Conservation (phyloP, 352 stramenopile genomes). For the Globisporangium nodosum region DNA sequence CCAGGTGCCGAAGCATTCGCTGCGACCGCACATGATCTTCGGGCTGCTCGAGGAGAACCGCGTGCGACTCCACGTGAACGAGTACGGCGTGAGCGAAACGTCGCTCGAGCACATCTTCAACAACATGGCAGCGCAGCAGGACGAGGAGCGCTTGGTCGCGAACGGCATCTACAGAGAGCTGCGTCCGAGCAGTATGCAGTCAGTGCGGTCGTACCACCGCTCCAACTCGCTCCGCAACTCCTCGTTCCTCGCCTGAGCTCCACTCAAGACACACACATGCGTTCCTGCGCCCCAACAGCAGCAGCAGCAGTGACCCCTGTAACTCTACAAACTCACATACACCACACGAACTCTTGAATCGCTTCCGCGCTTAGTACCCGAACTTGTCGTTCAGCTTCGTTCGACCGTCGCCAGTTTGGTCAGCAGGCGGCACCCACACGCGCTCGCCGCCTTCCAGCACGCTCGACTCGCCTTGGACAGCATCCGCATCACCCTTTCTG, state of each 20-base stretch:
- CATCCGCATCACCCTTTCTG: neutral
- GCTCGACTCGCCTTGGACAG: constrained; percentile 8
- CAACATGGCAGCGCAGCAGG: constrained; percentile 80
- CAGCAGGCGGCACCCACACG: constrained; percentile 71
- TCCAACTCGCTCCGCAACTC: constrained; percentile 21
- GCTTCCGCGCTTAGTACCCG: constrained; percentile 46
- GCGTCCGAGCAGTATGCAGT: constrained; percentile 28
- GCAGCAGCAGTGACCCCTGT: neutral
- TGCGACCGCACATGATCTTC: constrained; percentile 62
- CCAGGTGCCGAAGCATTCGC: constrained; percentile 54
- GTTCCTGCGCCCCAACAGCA: neutral
- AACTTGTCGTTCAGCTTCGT: constrained; percentile 85
- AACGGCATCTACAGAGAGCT: constrained; percentile 30
- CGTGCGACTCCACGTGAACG: constrained; percentile 47
- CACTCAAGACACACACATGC: neutral
- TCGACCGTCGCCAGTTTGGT: constrained; percentile 79
- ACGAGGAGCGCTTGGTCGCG: constrained; percentile 38
- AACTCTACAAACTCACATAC: neutral
- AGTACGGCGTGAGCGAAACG: constrained; percentile 89
- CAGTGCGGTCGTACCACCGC: constrained; percentile 34
- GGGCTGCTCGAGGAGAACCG: constrained; percentile 66
- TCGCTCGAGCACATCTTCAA: constrained; percentile 94
- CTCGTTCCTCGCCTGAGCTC: neutral
- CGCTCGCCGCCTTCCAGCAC: constrained; percentile 68
- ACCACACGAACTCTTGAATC: neutral